phyloP scores from a whole-genome alignment of 768 basidiomycete genomes.

The Hirschioporus abietinus region DNA sequence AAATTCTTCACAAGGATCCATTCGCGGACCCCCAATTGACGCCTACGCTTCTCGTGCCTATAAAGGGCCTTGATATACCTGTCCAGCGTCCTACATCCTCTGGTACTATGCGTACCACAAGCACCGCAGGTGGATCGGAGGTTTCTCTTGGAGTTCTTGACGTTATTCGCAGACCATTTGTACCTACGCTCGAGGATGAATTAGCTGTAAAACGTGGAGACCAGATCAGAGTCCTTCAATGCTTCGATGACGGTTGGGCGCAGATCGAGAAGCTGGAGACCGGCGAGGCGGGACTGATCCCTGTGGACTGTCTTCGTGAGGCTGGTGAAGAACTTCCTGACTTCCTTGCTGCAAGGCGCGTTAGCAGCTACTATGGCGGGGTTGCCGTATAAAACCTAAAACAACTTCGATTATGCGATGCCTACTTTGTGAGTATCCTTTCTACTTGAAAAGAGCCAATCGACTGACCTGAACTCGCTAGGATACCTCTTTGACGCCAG shows the following conservation, averaged over 20 bases:
- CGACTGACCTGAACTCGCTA: background rate
- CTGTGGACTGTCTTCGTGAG: slow-evolving; percentile 61
- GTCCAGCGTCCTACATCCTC: background rate
- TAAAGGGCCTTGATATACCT: background rate
- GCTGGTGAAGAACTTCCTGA: slow-evolving; percentile 39
- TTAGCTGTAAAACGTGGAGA: slow-evolving; percentile 47
- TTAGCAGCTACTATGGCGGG: background rate
- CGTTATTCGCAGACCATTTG: slow-evolving; percentile 46
- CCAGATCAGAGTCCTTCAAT: slow-evolving; percentile 42
- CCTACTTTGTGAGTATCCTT: background rate
- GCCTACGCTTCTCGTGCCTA: background rate
- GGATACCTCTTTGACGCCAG: background rate
- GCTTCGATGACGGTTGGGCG: slow-evolving; percentile 73
- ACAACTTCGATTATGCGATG: background rate
- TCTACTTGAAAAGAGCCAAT: background rate
- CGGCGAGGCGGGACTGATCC: slow-evolving; percentile 47
- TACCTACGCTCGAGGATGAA: slow-evolving; percentile 55
- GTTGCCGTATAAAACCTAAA: background rate
- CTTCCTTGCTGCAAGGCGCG: slow-evolving; percentile 44
- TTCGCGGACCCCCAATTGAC: background rate
- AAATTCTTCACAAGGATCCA: background rate
- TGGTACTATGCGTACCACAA: background rate
- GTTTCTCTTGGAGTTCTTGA: background rate
- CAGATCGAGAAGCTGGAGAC: slow-evolving; percentile 44
- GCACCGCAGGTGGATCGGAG: slow-evolving; percentile 1